phyloP scores from a whole-genome alignment of 1,284 basidiomycete species.

The Ustilago esculenta region DNA sequence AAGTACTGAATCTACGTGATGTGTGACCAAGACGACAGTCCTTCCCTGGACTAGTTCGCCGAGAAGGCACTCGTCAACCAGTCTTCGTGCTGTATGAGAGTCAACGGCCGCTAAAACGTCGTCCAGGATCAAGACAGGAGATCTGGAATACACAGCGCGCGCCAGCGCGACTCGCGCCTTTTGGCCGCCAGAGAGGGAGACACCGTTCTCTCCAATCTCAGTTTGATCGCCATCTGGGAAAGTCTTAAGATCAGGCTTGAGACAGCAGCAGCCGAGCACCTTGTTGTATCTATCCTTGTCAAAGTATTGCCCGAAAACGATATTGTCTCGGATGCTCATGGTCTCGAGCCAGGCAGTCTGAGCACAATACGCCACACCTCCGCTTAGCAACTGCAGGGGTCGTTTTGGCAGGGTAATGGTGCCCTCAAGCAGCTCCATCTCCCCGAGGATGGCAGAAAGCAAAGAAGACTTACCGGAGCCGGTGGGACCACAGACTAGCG shows the following conservation, averaged over 20 bases:
- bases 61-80: slow-evolving; percentile 38
- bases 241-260: slow-evolving; percentile 48
- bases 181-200: slow-evolving; percentile 59
- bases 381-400: slow-evolving; percentile 14
- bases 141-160: slow-evolving; percentile 57
- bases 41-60: slow-evolving; percentile 69
- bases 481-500: slow-evolving; percentile 57
- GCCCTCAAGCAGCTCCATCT: slow-evolving; percentile 51
- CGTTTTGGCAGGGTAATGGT: slow-evolving; percentile 26
- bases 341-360: slow-evolving; percentile 58
- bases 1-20: slow-evolving; percentile 67
- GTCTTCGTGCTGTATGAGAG: slow-evolving; percentile 72
- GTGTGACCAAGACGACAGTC: slow-evolving; percentile 80
- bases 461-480: slow-evolving; percentile 60
- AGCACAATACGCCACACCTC: slow-evolving; percentile 50
- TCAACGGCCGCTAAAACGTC: slow-evolving; percentile 72
- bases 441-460: slow-evolving; percentile 54
- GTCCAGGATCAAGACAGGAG: slow-evolving; percentile 56
- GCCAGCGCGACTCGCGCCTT: slow-evolving; percentile 59
- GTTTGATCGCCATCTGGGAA: slow-evolving; percentile 59
- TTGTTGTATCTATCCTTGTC: slow-evolving; percentile 51
- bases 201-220: slow-evolving; percentile 55
- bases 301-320: slow-evolving; percentile 51
- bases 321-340: slow-evolving; percentile 55
- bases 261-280: slow-evolving; percentile 51